phyloP scores from a whole-genome alignment of 768 basidiomycete species.

The Leccinum olivaceopallidum region DNA sequence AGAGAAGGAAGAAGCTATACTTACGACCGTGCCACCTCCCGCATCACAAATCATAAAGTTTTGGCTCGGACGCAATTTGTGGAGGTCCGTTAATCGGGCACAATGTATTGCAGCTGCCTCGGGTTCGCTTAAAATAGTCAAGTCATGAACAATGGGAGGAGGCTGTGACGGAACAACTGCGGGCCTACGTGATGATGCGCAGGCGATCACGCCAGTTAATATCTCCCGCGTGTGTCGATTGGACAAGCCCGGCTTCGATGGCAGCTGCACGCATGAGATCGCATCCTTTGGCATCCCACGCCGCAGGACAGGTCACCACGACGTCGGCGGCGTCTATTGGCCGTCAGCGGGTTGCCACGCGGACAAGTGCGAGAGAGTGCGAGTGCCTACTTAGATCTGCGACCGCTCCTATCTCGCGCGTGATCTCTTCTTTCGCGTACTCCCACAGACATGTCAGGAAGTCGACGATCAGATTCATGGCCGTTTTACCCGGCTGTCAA shows the following conservation, averaged over 20 bases:
- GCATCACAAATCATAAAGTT: slow-evolving; percentile 93
- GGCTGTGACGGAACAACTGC: slow-evolving; percentile 6
- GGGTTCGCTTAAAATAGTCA: slow-evolving; percentile 45
- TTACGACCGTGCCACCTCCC: slow-evolving; percentile 76
- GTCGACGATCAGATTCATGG: slow-evolving; percentile 80
- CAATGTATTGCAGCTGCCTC: slow-evolving; percentile 94
- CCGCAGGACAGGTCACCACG: slow-evolving; percentile 85
- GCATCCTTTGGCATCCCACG: slow-evolving; percentile 87
- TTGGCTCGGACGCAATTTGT: slow-evolving; percentile 76
- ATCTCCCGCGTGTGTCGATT: slow-evolving; percentile 69
- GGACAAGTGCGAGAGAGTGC: background rate
- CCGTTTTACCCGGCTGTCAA: slow-evolving; percentile 66
- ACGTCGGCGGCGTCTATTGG: slow-evolving; percentile 75
- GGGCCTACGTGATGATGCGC: slow-evolving; percentile 71
- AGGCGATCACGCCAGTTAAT: slow-evolving; percentile 77
- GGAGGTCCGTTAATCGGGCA: slow-evolving; percentile 76
- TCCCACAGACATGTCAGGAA: slow-evolving; percentile 85
- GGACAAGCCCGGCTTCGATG: slow-evolving; percentile 77
- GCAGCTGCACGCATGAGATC: slow-evolving; percentile 86
- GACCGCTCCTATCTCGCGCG: slow-evolving; percentile 81
- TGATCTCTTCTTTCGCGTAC: slow-evolving; percentile 85
- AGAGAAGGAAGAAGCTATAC: slow-evolving; percentile 24
- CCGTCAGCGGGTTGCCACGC: background rate
- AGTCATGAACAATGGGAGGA: slow-evolving; percentile 1
- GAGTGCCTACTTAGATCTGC: slow-evolving; percentile 72